Evolutionary conservation across 345 rosid species (phyloP), one percentile per base, ranked within the genome.

Genomic region (Hibiscus tridactylites): DNA sequence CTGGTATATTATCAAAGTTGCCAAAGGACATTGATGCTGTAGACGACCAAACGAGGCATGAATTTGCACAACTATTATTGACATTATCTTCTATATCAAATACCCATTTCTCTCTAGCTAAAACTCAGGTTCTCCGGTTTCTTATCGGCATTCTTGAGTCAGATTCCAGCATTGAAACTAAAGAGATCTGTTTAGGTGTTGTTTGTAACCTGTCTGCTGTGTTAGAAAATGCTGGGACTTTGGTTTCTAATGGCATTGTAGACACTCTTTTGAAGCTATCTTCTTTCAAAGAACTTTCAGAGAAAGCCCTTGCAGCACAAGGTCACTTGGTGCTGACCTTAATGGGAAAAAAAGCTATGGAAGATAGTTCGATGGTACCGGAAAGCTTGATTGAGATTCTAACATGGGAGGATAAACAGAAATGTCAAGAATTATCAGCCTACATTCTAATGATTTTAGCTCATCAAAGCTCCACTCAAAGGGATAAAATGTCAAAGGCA

Each of bases 331-430:
- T 84, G 17, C 89, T 90, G 58, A 90, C 97, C 5, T 71, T 80
- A 8, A 88, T 75, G 82, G 99, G 97, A 9, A 92, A 87, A 77
- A 89, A 83, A 65, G 93, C 91, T 2, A 75, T 92, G 83, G 97
- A 90, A 73, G 80, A 82, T 9, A 81, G 85, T 62, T 68, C 79
- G 13, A 4, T 70, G 62, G 92, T 88, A 44, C 97, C 96, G 1
- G 86, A 78, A 29, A 75, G 79, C 73, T 78, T 95, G 80, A 89
- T 95, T 53, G 97, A 90, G 86, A 77, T 85, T 65, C 47, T 95
- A 74, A 85, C 92, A 54, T 95, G 99, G 99, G 97, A 92, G n/a
- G 93, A 92, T 24, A 82, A 71, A 71, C 96, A 96, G 0, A 95
- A 86, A 77, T 90, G 96, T 76, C 99, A 95, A 74, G 99, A 95